Base-by-base conservation (phyloP, 2,329 filamentous ascomycete species). In the Chaetothyriales sp. region DNA sequence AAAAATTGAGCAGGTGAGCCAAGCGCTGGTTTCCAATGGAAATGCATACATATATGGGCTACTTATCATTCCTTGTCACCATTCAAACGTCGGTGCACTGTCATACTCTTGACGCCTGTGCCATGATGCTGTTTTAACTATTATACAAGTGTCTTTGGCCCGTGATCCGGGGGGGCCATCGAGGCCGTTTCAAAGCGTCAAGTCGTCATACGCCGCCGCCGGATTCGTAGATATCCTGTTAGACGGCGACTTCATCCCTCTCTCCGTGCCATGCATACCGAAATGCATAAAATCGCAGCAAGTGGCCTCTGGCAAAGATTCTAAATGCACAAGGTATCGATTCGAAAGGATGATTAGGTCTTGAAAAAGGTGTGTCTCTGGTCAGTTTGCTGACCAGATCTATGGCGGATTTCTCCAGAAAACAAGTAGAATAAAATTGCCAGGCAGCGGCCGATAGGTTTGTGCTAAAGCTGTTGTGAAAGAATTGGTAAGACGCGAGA, bases 291-390 rank as follows among this genome's bases (percentile, higher is more conserved):
- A 46, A 19, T 46, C 44, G 22, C 18, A 28, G 19, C 18, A 28
- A 46, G 44, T 20, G 13, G 19, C 44, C 19, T 46, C 22, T 46
- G 7, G 18, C 22, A 46, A 46, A 46, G 8, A 20, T 19, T 20
- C 44, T 46, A 46, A 18, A 46, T 28, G 44, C 44, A 46, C 44
- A 46, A 46, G 44, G 44, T 46, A 46, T 46, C 44, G 44, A 46
- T 20, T 28, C 44, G 44, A 46, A 28, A 19, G 13, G 44, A 28
- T 46, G 22, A 20, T 46, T 40, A 40, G 10, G 33, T 40, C 7
- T 15, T 40, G 33, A 40, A 13, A 40, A 40, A 15, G 33, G 33
- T 10, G 5, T 40, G 33, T 40, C 33, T 40, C 33, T 40, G 33
- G 33, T 40, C 33, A 40, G 33, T 13, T 40, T 15, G 13, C 33